Conservation (phyloP, 2,329 filamentous ascomycete genomes). For the Biscogniauxia sp. region DNA sequence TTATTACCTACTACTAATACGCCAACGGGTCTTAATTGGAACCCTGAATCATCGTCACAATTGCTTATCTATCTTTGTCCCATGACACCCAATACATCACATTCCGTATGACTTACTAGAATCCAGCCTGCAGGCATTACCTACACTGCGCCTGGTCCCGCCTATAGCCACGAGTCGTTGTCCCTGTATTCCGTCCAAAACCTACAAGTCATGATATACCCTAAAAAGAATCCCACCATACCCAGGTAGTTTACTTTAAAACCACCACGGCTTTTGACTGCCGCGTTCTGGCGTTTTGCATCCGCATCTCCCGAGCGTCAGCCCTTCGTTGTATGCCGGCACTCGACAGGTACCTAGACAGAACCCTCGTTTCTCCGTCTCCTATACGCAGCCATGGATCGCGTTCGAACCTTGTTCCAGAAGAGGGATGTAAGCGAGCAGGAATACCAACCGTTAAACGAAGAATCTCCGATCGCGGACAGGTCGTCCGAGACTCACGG, state of each 20-base stretch:
- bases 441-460: slow-evolving; percentile 36
- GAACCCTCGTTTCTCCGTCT: not conserved
- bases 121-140: not conserved
- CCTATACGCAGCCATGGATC: slow-evolving; percentile 33
- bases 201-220: not conserved
- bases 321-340: not conserved
- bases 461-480: slow-evolving; percentile 22
- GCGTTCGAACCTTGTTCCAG: slow-evolving; percentile 38
- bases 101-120: not conserved
- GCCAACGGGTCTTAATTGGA: no score
- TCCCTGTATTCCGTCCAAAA: not conserved
- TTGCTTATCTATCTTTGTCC: not conserved
- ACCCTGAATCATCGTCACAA: no score
- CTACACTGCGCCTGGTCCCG: not conserved
- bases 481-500: slow-evolving; percentile 25
- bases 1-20: not conserved
- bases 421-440: slow-evolving; percentile 27
- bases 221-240: not conserved
- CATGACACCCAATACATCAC: not conserved
- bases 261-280: not conserved
- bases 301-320: not conserved
- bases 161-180: not conserved
- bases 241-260: no score
- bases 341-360: not conserved
- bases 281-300: not conserved